Percentiles rank a stretch among this genome's conserved stretches.
phyloP scores from a whole-genome alignment of 352 stramenopile species.

The Elongisporangium undulatum region DNA sequence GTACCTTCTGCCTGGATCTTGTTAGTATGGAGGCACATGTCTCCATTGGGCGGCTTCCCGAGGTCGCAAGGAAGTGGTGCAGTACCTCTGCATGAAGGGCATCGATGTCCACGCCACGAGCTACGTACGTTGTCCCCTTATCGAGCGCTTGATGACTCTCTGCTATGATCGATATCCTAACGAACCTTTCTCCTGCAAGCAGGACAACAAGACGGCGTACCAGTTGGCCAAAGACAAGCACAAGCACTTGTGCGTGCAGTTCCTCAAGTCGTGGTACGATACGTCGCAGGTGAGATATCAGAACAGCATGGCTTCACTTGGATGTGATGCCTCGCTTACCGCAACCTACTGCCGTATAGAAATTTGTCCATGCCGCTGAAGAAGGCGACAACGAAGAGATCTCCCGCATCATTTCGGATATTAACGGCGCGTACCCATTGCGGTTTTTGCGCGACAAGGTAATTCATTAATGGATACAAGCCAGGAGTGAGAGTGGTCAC shows the following conservation, averaged over 20 bases:
- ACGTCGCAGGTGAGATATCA: slow-evolving; percentile 60
- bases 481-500: neutral
- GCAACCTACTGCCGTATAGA: slow-evolving; percentile 18
- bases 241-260: slow-evolving; percentile 84
- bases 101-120: slow-evolving; percentile 88
- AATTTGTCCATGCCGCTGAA: slow-evolving; percentile 81
- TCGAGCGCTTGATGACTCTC: neutral
- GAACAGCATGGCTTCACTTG: neutral
- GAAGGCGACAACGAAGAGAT: slow-evolving; percentile 80
- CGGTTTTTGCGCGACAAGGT: slow-evolving; percentile 86
- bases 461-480: neutral
- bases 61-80: slow-evolving; percentile 81
- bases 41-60: slow-evolving; percentile 84
- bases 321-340: neutral
- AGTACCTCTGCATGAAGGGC: slow-evolving; percentile 86
- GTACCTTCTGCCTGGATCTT: slow-evolving; percentile 1
- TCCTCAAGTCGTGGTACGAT: slow-evolving; percentile 87
- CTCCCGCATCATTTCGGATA: slow-evolving; percentile 69
- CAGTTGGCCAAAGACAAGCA: slow-evolving; percentile 88
- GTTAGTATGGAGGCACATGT: slow-evolving; percentile 78
- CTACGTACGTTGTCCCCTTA: slow-evolving; percentile 58
- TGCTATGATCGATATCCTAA: neutral
- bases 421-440: slow-evolving; percentile 74
- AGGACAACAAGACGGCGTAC: slow-evolving; percentile 89
- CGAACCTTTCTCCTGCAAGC: neutral